Conservation (phyloP, 176 grass and related monocot genomes). For the Stipa capillata region DNA sequence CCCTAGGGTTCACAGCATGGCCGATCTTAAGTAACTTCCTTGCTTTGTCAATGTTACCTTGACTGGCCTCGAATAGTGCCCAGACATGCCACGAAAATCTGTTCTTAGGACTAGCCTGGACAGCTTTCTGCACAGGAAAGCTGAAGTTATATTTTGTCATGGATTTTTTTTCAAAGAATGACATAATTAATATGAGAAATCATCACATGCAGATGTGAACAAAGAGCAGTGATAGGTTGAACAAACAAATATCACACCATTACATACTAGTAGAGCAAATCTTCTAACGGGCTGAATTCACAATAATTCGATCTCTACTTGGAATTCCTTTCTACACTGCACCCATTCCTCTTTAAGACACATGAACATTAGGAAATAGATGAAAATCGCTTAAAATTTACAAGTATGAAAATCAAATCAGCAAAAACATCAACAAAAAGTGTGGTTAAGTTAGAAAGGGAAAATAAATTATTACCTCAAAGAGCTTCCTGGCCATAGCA, state of each 20-base stretch:
- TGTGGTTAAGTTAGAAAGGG: conserved; percentile 25
- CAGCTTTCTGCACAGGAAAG: conserved; percentile 55
- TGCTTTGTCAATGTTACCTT: conserved; percentile 62
- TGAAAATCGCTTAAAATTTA: background rate
- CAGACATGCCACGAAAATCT: conserved; percentile 98
- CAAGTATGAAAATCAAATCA: background rate
- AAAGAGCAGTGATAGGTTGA: background rate
- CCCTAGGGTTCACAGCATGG: conserved; percentile 83
- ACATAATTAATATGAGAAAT: background rate
- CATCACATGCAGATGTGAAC: background rate
- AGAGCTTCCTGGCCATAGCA: conserved; percentile 74
- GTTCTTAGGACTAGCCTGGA: conserved; percentile 95
- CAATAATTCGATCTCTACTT: background rate
- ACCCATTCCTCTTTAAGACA: conserved; percentile 3
- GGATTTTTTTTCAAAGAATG: background rate
- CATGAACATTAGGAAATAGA: background rate
- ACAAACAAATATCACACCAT: background rate
- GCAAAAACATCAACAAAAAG: conserved; percentile 1
- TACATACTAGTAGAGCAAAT: no score
- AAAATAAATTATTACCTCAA: conserved; percentile 68
- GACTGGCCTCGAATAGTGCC: conserved; percentile 85
- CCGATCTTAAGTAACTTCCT: conserved; percentile 97
- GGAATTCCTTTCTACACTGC: background rate
- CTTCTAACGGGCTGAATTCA: no score
- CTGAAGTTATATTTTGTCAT: background rate